Evolutionary conservation across 2,329 filamentous ascomycete species (phyloP).

Genomic region (Botrytis sinoallii): DNA sequence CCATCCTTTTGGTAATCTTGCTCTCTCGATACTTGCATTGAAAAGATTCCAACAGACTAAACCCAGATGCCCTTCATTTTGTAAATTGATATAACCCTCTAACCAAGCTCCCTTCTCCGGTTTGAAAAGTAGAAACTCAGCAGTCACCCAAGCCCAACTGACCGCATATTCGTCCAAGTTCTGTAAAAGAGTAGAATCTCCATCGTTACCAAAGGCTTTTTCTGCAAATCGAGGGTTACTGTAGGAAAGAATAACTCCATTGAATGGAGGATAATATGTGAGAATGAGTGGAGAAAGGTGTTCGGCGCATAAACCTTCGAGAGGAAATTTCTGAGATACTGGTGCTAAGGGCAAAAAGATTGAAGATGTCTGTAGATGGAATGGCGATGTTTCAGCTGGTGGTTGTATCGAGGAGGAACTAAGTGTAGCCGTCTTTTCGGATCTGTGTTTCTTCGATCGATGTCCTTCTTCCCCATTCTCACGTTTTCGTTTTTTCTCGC

Average conservation of each 20-base stretch:
- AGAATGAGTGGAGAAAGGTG: conserved; percentile 73
- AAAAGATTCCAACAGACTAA: conserved; percentile 89
- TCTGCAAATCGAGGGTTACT: conserved; percentile 65
- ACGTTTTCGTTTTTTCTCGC: conserved; percentile 45
- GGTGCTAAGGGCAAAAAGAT: conserved; percentile 76
- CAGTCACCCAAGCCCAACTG: conserved; percentile 83
- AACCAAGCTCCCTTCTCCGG: conserved; percentile 71
- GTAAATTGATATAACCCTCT: conserved; percentile 78
- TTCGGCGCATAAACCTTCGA: conserved; percentile 69
- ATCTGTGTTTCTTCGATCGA: conserved; percentile 44
- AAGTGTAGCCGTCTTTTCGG: conserved; percentile 39
- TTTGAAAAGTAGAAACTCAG: conserved; percentile 79
- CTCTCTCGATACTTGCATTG: conserved; percentile 80
- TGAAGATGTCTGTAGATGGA: conserved; percentile 75
- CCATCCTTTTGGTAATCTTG: conserved; percentile 74
- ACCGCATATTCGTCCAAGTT: conserved; percentile 80
- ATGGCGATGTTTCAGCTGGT: conserved; percentile 55
- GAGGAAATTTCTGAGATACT: conserved; percentile 63
- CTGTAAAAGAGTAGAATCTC: conserved; percentile 47
- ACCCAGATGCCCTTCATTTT: conserved; percentile 85
- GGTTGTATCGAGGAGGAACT: conserved; percentile 23
- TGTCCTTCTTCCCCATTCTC: conserved; percentile 42
- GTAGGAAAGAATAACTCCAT: conserved; percentile 74
- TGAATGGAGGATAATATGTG: conserved; percentile 69
- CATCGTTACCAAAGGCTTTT: conserved; percentile 49